These are phyloP conservation scores for Collybiopsis luxurians DNA, from an alignment of 768 basidiomycete species.

Conservation along the genomic window DNA sequence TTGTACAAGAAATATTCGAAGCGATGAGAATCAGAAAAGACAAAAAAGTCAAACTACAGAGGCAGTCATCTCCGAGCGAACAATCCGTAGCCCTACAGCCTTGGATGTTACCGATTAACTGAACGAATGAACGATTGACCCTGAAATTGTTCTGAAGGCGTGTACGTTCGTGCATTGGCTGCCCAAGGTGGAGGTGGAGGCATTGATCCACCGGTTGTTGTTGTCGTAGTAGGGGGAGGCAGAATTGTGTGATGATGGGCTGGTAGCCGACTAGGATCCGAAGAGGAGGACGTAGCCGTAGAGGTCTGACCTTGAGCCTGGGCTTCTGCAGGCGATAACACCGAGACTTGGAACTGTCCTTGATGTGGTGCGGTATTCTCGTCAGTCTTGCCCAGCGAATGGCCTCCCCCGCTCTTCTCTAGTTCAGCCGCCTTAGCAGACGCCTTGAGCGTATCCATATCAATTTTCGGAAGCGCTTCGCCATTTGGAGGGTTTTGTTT, in stretches of 20 bases:
- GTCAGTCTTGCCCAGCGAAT: conserved; percentile 8
- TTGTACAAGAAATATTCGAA: too few species aligned
- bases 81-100: conserved; percentile 18
- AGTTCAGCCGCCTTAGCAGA: conserved; percentile 61
- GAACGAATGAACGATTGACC: conserved; percentile 49
- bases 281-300: conserved; percentile 2
- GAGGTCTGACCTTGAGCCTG: conserved; percentile 8
- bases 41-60: too few species aligned
- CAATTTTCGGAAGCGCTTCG: conserved; percentile 52
- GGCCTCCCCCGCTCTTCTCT: conserved; percentile 26
- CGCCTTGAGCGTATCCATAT: conserved; percentile 74
- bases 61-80: background rate
- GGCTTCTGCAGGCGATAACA: conserved; percentile 26
- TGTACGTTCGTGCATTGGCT: conserved; percentile 19
- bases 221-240: conserved; percentile 1
- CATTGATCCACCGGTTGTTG: conserved; percentile 8
- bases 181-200: conserved; percentile 21
- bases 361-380: conserved; percentile 36
- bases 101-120: conserved; percentile 33
- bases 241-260: conserved; percentile 16
- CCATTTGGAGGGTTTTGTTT: conserved; percentile 49
- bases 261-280: conserved; percentile 16
- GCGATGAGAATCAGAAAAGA: too few species aligned
- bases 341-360: conserved; percentile 56
- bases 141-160: conserved; percentile 27